Evolutionary conservation across 1,139 yeast species (phyloP).

Genomic region (Diutina pseudorugosa): DNA sequence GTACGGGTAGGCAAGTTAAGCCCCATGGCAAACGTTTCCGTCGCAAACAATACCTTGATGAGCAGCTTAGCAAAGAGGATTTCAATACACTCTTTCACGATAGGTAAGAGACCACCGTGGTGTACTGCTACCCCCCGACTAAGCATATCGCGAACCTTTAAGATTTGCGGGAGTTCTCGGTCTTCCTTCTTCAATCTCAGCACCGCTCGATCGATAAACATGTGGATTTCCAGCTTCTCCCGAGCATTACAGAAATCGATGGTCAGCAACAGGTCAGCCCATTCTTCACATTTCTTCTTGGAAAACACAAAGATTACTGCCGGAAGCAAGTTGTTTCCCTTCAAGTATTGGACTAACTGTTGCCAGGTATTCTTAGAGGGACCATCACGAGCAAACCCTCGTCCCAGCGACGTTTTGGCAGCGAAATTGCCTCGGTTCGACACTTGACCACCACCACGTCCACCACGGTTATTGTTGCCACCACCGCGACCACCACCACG

Average conservation of each 20-base stretch:
- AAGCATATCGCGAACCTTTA: constrained; percentile 68
- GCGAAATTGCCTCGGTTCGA: not conserved
- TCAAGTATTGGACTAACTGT: constrained; percentile 64
- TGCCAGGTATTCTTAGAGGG: constrained; percentile 77
- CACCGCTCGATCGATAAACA: constrained; percentile 85
- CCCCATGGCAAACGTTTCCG: constrained; percentile 98
- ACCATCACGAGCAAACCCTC: constrained; percentile 39
- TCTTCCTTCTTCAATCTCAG: constrained; percentile 84
- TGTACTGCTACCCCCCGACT: constrained; percentile 93
- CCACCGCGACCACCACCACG: constrained; percentile 89
- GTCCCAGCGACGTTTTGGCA: constrained; percentile 10
- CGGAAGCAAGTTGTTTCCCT: constrained; percentile 86
- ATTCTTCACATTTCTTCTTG: constrained; percentile 85
- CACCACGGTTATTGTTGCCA: constrained; percentile 62
- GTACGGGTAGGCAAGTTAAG: constrained; percentile 94
- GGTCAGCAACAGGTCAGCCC: constrained; percentile 66
- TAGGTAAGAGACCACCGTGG: constrained; percentile 93
- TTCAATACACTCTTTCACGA: constrained; percentile 90
- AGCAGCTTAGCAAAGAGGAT: constrained; percentile 77
- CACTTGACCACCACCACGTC: constrained; percentile 30
- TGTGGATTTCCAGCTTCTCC: constrained; percentile 83
- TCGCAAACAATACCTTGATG: constrained; percentile 86
- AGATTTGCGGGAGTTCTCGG: constrained; percentile 82
- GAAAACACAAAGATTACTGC: constrained; percentile 91
- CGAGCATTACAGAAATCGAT: constrained; percentile 71